phyloP scores from a whole-genome alignment of 2,329 filamentous ascomycete genomes.

The Biscogniauxia sp. region DNA sequence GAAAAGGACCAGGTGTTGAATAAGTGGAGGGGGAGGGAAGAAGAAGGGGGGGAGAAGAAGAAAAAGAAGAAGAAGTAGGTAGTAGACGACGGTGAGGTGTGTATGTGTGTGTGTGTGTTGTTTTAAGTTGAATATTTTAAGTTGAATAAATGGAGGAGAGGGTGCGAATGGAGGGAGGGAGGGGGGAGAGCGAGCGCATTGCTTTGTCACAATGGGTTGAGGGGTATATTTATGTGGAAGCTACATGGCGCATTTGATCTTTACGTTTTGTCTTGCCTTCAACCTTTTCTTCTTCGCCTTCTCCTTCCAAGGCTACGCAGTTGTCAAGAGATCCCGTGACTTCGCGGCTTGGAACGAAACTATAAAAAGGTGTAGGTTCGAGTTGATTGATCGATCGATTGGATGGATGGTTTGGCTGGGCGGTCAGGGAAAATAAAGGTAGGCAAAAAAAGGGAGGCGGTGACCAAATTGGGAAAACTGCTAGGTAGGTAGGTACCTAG shows the following conservation, averaged over 20 bases:
- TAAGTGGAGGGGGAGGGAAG: not conserved
- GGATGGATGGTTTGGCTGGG: not conserved
- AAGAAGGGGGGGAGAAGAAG: too few relatives aligned
- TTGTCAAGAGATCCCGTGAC: too few relatives aligned
- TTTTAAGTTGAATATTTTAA: not conserved
- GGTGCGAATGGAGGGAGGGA: too few relatives aligned
- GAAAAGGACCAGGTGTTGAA: not conserved
- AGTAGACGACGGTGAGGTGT: too few relatives aligned
- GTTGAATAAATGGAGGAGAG: too few relatives aligned
- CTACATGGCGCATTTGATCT: not conserved
- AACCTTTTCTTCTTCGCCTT: too few relatives aligned
- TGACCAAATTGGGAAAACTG: not conserved
- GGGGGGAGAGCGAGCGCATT: not conserved
- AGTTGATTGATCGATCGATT: too few relatives aligned
- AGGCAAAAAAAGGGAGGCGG: not conserved
- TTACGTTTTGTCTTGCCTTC: not conserved
- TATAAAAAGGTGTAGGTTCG: not conserved
- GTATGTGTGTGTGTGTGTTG: too few relatives aligned
- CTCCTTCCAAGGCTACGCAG: too few relatives aligned
- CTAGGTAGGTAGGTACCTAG: too few relatives aligned
- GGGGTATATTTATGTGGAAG: not conserved
- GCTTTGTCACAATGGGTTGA: not conserved
- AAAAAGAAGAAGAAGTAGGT: too few relatives aligned
- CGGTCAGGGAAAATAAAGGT: not conserved
- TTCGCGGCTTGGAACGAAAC: too few relatives aligned